Evolutionary conservation across 139 green algal genomes (phyloP).

Genomic region (Auxenochlorella protothecoides): DNA sequence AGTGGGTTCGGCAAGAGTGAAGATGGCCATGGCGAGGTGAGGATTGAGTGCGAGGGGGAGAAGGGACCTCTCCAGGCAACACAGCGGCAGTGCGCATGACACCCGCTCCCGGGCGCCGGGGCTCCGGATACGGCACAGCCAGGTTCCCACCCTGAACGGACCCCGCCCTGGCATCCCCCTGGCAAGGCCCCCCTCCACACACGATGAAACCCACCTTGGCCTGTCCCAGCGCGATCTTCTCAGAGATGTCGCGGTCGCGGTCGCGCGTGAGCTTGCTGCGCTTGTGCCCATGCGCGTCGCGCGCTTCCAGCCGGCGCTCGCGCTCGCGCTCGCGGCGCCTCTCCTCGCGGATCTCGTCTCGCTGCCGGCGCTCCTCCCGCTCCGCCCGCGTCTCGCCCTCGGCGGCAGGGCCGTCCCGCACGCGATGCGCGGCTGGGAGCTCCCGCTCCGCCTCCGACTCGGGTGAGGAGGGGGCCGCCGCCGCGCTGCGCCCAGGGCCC

Average conservation of each 20-base stretch:
- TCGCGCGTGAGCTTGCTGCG: constrained; percentile 88
- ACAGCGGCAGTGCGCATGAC: no score
- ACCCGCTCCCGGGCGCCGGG: no score
- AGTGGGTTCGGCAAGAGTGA: no score
- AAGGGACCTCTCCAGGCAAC: no score
- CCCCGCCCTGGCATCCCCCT: no score
- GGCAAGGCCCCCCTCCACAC: no score
- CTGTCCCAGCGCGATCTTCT: constrained; percentile 78
- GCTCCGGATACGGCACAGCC: no score
- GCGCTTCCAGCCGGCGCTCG: constrained; percentile 72
- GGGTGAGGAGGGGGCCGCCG: not conserved
- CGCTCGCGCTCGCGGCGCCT: constrained; percentile 77
- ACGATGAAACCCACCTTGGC: constrained; percentile 18
- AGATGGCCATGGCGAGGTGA: no score
- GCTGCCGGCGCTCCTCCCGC: constrained; percentile 56
- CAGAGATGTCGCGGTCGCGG: constrained; percentile 83
- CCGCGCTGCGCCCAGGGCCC: no score
- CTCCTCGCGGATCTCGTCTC: constrained; percentile 76
- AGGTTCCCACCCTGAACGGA: no score
- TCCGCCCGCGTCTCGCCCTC: constrained; percentile 46
- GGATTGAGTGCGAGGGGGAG: no score
- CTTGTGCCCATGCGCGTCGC: constrained; percentile 63
- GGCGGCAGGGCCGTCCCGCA: no score
- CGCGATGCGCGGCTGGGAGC: not conserved
- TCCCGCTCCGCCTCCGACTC: not conserved